Conservation (phyloP, 2,329 filamentous ascomycete species). For the Neofusicoccum cordaticola region DNA sequence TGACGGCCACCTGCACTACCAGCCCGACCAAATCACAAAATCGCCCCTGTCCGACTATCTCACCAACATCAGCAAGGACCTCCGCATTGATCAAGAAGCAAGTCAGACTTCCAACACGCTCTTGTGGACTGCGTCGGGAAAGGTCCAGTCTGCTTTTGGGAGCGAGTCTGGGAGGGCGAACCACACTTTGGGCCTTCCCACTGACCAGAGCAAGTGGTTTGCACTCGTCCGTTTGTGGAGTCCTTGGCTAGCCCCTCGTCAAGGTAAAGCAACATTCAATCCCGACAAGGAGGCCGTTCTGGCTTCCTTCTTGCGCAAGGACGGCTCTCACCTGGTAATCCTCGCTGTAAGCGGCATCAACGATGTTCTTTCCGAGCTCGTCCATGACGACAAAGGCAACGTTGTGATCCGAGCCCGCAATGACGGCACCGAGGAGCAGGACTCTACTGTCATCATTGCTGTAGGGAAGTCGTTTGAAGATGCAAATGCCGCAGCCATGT, state of each 20-base stretch:
- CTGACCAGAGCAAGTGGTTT: constrained; percentile 70
- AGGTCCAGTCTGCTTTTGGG: constrained; percentile 55
- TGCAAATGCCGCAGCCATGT: constrained; percentile 77
- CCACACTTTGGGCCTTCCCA: constrained; percentile 62
- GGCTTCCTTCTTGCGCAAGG: constrained; percentile 69
- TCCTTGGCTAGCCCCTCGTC: constrained; percentile 85
- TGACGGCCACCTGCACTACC: constrained; percentile 63
- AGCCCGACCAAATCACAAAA: constrained; percentile 32
- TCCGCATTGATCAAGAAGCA: constrained; percentile 52
- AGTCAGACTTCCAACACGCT: constrained; percentile 67
- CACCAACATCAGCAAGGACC: constrained; percentile 53
- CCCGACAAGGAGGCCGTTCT: constrained; percentile 77
- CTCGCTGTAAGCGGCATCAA: constrained; percentile 73
- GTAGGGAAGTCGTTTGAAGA: constrained; percentile 70
- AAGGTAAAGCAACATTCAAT: constrained; percentile 65
- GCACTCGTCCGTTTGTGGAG: constrained; percentile 74
- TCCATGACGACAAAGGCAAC: constrained; percentile 61
- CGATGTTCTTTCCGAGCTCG: constrained; percentile 68
- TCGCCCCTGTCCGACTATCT: constrained; percentile 57
- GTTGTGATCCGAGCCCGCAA: constrained; percentile 69
- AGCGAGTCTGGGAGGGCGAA: constrained; percentile 58
- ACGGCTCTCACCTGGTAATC: constrained; percentile 73
- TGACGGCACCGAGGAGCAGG: constrained; percentile 58
- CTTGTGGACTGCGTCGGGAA: constrained; percentile 66
- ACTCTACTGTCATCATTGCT: constrained; percentile 65